A percentile compares a stretch with the other conserved stretches of the same genome.
These are phyloP conservation scores for Claviceps capensis DNA, from an alignment of 2,329 filamentous ascomycete genomes.

Conservation along the genomic window DNA sequence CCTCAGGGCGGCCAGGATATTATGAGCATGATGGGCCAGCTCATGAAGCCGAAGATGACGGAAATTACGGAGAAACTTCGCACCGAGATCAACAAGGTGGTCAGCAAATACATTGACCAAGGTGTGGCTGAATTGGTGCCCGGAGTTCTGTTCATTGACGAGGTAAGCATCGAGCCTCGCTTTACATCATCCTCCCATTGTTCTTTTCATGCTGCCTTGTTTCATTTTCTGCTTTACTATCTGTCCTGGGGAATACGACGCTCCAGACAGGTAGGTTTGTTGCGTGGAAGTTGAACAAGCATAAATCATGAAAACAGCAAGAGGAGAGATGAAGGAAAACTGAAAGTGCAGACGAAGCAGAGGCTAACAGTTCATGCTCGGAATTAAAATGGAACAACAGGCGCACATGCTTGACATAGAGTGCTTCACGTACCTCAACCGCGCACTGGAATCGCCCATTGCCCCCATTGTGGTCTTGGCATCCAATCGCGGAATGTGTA, in stretches of 20 bases:
- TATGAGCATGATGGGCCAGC: conserved; percentile 99
- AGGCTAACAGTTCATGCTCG: conserved; percentile 1
- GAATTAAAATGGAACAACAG: conserved; percentile 27
- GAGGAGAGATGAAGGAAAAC: background rate
- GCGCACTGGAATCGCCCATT: conserved; percentile 88
- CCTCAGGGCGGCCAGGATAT: conserved; percentile 97
- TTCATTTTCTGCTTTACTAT: background rate
- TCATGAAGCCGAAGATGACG: conserved; percentile 99
- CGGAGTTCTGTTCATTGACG: conserved; percentile 95
- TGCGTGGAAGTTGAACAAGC: background rate
- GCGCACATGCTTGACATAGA: conserved; percentile 99
- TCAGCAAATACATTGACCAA: conserved; percentile 97
- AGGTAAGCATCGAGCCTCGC: conserved; percentile 41
- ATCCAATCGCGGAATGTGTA: conserved; percentile 88
- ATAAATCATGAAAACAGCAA: background rate
- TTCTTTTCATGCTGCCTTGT: background rate
- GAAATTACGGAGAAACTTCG: conserved; percentile 98
- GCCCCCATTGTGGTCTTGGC: conserved; percentile 95
- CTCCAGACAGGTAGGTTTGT: too few species aligned
- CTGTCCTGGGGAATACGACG: background rate
- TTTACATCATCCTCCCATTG: background rate
- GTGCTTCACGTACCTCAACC: conserved; percentile 97
- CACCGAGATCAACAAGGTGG: conserved; percentile 95
- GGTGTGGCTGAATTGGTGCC: conserved; percentile 96
- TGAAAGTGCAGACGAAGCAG: background rate